Percentiles rank a stretch among this genome's conserved stretches.
Evolutionary conservation across 2,329 filamentous ascomycete genomes (phyloP).

Genomic region (Aureobasidium leucospermi): DNA sequence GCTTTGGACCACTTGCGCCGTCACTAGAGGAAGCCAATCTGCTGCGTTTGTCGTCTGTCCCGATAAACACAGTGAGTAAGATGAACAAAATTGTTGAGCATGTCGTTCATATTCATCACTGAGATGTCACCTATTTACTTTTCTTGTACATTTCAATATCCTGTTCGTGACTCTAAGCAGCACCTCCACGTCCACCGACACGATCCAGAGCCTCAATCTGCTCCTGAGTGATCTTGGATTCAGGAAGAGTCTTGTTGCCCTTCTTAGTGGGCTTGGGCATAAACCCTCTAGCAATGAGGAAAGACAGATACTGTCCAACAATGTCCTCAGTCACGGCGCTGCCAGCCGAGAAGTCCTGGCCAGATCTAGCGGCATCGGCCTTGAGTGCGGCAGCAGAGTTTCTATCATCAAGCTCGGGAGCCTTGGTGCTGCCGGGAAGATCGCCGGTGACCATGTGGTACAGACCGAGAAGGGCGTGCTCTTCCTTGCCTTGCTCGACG

Average conservation of each 20-base stretch:
- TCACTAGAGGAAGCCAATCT: not conserved
- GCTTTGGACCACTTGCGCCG: no score
- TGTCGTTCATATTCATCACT: not conserved
- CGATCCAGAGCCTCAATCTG: constrained; percentile 43
- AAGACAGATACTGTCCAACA: constrained; percentile 57
- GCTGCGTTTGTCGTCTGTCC: not conserved
- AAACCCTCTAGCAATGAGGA: constrained; percentile 57
- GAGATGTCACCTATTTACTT: not conserved
- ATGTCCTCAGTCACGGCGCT: constrained; percentile 52
- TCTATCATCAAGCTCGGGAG: constrained; percentile 65
- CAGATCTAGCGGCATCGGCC: constrained; percentile 54
- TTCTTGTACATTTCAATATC: not conserved
- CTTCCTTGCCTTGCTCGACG: constrained; percentile 57
- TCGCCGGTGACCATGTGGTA: constrained; percentile 67
- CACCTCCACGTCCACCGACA: constrained; percentile 47
- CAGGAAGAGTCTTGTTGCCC: constrained; percentile 35
- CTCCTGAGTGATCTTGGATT: constrained; percentile 37
- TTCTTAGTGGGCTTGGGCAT: constrained; percentile 40
- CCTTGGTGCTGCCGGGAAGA: constrained; percentile 61
- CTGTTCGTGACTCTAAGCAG: not conserved
- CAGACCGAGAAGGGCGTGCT: constrained; percentile 66
- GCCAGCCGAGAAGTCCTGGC: constrained; percentile 49
- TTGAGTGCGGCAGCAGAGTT: constrained; percentile 61
- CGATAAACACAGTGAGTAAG: no score
- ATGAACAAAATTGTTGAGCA: not conserved